Conservation (phyloP, 805 yeast genomes). For the Spathaspora hagerdaliae region DNA sequence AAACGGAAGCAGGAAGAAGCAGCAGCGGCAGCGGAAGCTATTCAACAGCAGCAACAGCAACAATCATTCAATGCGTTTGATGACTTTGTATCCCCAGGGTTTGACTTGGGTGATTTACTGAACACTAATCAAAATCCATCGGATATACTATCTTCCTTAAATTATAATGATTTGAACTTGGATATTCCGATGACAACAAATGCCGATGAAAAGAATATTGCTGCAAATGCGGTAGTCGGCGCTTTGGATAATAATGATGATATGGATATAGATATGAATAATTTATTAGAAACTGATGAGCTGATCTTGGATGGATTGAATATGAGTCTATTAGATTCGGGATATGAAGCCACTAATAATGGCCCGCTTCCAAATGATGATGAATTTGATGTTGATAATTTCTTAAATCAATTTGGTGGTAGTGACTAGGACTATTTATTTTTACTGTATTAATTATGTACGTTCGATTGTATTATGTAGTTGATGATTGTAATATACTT, state of each 20-base stretch:
- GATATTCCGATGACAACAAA: conserved; percentile 1
- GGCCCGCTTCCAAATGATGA: conserved; percentile 26
- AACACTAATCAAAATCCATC: conserved; percentile 1
- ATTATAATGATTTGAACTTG: conserved; percentile 3
- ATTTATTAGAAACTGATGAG: conserved; percentile 34
- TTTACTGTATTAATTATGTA: background rate
- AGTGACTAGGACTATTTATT: conserved; percentile 15
- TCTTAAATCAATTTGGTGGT: conserved; percentile 40
- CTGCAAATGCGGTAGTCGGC: conserved; percentile 4
- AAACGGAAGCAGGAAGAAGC: conserved; percentile 13
- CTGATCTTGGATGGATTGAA: conserved; percentile 41
- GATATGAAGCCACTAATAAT: conserved; percentile 18
- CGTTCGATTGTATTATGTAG: background rate
- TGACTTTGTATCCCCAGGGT: conserved; percentile 13
- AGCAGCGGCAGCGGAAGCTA: conserved; percentile 8
- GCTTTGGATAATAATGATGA: conserved; percentile 3
- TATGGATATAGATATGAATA: conserved; percentile 21
- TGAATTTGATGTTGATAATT: conserved; percentile 43
- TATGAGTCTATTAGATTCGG: conserved; percentile 36
- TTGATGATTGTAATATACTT: conserved; percentile 5
- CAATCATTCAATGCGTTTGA: conserved; percentile 10
- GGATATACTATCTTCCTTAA: background rate
- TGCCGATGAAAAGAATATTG: background rate
- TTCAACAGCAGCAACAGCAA: conserved; percentile 6
- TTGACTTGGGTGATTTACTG: conserved; percentile 9